A percentile compares a stretch with the other conserved stretches of the same genome.
Conservation (phyloP, 768 basidiomycete genomes). For the Mrakia gelida region DNA sequence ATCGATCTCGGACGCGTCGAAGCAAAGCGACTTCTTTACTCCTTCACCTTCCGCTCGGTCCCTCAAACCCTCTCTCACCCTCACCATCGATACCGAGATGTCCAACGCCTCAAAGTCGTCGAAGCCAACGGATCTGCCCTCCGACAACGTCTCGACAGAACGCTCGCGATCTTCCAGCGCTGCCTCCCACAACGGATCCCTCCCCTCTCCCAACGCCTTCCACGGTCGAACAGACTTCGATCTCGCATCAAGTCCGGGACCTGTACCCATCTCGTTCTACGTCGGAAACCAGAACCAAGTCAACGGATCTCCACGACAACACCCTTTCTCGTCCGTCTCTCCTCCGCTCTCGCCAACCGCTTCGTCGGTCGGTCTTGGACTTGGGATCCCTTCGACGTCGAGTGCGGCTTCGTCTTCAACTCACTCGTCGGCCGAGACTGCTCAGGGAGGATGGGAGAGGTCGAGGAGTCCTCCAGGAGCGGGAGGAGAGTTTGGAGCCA, state of each 20-base stretch:
- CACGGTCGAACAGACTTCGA: conserved; percentile 17
- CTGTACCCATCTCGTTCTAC: conserved; percentile 27
- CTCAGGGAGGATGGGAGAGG: not conserved
- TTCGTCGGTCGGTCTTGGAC: not conserved
- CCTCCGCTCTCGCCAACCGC: not conserved
- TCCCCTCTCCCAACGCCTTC: not conserved
- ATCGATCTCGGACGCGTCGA: not conserved
- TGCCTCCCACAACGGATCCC: not conserved
- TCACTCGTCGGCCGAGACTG: not conserved
- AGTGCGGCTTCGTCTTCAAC: not conserved
- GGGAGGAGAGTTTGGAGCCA: not conserved
- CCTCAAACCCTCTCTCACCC: not conserved
- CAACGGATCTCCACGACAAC: not conserved
- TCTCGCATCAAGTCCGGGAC: conserved; percentile 5
- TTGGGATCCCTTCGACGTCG: not conserved
- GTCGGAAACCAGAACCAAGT: conserved; percentile 5
- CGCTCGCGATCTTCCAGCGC: not conserved
- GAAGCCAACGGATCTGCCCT: not conserved
- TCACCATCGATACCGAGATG: not conserved
- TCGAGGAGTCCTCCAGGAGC: not conserved
- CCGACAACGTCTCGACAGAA: not conserved
- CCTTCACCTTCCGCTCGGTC: not conserved
- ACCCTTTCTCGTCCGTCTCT: not conserved
- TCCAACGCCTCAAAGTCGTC: conserved; percentile 1
- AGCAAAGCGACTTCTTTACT: not conserved